Base-by-base conservation (phyloP, 2,329 filamentous ascomycete genomes). In the Acrocalymma vagum region DNA sequence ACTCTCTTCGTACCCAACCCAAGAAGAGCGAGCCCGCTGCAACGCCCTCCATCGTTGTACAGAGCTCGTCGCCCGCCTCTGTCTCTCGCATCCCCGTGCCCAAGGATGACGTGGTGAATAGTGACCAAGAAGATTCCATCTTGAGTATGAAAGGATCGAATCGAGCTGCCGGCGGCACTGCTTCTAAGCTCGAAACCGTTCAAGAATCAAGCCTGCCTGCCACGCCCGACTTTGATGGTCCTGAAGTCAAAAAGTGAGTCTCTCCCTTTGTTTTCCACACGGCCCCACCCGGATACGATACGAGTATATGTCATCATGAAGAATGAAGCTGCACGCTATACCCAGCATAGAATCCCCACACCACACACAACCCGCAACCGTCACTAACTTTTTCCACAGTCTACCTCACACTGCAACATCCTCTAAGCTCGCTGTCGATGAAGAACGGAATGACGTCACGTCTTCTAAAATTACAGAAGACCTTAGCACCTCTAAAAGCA, bases 151-250 rank as follows among this genome's bases (percentile, higher is more conserved):
- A 77, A 51, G 63, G 57, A 10, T 60, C 69, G 9, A 58, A 68
- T 63, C 83, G 85, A 52, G 81, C 79, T 45, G 76, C 79, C 36
- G 83, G 78, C 62, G 80, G 78, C 35, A 54, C 48, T 42, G 80
- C 78, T 35, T 80, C 85, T 32, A 83, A 82, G 31, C 74, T 96
- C 42, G 93, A 95, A 72, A 96, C 94, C 0, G 93, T 97, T 11
- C 88, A 96, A 65, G 93, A 96, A 76, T 85, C 87, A 38, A 94
- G 90, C 72, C 82, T 90, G 37, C 74, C 73, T 30, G 85, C 83
- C 33, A 88, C 88, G 1, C 87, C 89, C 10, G 76, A 73, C 10
- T 74, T 70, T 48, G 60, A 76, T 70, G 57, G 53, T 41, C 39
- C 63, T 31, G 60, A 61, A 36, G 53, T 49, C 44, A 52, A 63